Evolutionary conservation across 768 basidiomycete genomes (phyloP).

Genomic region (Leccinellum albellum): DNA sequence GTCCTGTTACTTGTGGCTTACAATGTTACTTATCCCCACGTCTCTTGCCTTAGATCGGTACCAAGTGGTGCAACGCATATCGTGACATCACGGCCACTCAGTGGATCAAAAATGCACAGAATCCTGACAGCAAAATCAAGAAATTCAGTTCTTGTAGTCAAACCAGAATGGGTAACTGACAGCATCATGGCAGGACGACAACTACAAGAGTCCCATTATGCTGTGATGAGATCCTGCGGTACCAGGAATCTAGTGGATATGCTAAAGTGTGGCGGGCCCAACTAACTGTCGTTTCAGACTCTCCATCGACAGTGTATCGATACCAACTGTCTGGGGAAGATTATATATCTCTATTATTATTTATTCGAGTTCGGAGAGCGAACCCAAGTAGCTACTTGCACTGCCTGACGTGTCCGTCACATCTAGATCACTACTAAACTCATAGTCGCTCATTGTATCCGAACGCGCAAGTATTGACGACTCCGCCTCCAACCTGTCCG

Average conservation of each 20-base stretch:
- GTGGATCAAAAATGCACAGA: constrained; percentile 67
- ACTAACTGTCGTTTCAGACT: background rate
- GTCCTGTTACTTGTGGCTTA: constrained; percentile 12
- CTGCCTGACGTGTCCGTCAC: constrained; percentile 53
- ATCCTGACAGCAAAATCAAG: constrained; percentile 50
- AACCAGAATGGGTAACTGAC: constrained; percentile 72
- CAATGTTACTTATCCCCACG: background rate
- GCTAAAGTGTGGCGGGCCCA: constrained; percentile 24
- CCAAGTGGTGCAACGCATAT: constrained; percentile 74
- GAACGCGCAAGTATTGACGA: constrained; percentile 19
- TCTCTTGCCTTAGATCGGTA: constrained; percentile 37
- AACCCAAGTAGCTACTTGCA: constrained; percentile 38
- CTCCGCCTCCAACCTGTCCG: constrained; percentile 50
- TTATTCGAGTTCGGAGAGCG: constrained; percentile 25
- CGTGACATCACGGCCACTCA: constrained; percentile 67
- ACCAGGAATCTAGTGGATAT: constrained; percentile 40
- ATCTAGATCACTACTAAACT: constrained; percentile 49
- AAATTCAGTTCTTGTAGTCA: constrained; percentile 57
- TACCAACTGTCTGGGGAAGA: background rate
- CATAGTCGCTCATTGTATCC: constrained; percentile 49
- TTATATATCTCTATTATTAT: background rate
- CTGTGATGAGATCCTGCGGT: constrained; percentile 40
- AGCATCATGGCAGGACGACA: constrained; percentile 60
- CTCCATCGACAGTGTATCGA: constrained; percentile 8
- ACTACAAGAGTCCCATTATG: constrained; percentile 57